A percentile compares a stretch with the other conserved stretches of the same genome.
phyloP scores from a whole-genome alignment of 2,329 filamentous ascomycete species.

The Botrytis cinerea region DNA sequence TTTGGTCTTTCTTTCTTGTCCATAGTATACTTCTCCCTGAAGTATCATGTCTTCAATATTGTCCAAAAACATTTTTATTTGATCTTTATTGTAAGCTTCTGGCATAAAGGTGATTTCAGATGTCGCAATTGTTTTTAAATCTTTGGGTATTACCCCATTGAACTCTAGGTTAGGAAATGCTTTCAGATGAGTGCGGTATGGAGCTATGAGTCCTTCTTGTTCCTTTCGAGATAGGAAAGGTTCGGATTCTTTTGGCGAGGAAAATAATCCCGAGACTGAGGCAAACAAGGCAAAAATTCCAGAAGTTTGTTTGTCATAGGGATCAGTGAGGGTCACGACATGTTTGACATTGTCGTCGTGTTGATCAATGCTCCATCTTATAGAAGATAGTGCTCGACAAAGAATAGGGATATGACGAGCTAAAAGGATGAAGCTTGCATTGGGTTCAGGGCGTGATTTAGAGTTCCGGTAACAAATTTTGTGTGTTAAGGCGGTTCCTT shows the following conservation, averaged over 20 bases:
- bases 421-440: not conserved
- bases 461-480: not conserved
- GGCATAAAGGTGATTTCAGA: not conserved
- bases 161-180: not conserved
- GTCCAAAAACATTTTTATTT: too few relatives aligned
- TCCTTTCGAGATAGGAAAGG: not conserved
- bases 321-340: not conserved
- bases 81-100: too few relatives aligned
- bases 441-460: not conserved
- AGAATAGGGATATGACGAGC: not conserved
- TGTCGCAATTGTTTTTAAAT: not conserved
- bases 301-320: too few relatives aligned
- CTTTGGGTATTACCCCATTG: not conserved
- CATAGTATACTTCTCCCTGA: not conserved
- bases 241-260: not conserved
- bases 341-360: not conserved
- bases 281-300: not conserved
- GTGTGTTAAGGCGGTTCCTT: not conserved
- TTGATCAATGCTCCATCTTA: not conserved
- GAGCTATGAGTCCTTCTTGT: not conserved
- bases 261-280: not conserved
- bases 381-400: not conserved
- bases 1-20: too few relatives aligned
- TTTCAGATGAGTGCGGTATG: not conserved
- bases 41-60: not conserved